A percentile compares a stretch with the other conserved stretches of the same genome.
Evolutionary conservation across 2,329 filamentous ascomycete species (phyloP).

Genomic region (Arthrobotrys pseudoclavata): DNA sequence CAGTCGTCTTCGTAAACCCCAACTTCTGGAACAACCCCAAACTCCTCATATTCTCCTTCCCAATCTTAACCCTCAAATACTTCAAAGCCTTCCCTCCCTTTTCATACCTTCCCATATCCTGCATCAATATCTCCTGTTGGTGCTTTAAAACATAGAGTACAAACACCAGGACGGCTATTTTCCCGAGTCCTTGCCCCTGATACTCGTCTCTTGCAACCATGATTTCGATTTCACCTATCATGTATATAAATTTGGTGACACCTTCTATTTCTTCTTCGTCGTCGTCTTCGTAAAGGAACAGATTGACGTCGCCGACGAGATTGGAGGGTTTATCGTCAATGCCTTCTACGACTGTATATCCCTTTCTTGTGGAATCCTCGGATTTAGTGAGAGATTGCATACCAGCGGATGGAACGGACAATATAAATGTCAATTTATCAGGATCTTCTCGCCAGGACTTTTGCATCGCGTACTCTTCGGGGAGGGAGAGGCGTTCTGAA

Average conservation of each 20-base stretch:
- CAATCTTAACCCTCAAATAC: constrained; percentile 75
- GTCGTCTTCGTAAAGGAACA: constrained; percentile 76
- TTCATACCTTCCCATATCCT: constrained; percentile 36
- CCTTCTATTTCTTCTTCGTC: constrained; percentile 63
- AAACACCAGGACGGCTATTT: constrained; percentile 76
- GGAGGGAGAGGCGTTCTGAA: constrained; percentile 83
- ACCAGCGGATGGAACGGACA: constrained; percentile 72
- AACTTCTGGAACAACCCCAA: constrained; percentile 74
- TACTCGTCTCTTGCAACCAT: constrained; percentile 79
- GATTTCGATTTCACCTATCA: constrained; percentile 81
- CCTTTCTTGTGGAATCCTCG: constrained; percentile 15
- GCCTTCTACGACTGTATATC: constrained; percentile 32
- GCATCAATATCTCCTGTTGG: constrained; percentile 59
- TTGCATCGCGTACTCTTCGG: constrained; percentile 92
- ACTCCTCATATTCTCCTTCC: constrained; percentile 71
- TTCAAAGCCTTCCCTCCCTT: constrained; percentile 51
- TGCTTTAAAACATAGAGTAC: constrained; percentile 74
- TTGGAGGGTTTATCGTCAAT: constrained; percentile 70
- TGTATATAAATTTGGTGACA: constrained; percentile 50
- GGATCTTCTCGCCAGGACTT: constrained; percentile 82
- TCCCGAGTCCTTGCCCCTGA: constrained; percentile 76
- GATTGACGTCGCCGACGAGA: constrained; percentile 82
- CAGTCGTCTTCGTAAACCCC: constrained; percentile 71
- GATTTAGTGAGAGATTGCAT: constrained; percentile 29
- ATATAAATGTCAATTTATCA: constrained; percentile 94